Evolutionary conservation across 257 asterid genomes (phyloP).

Genomic region (Nicotiana knightiana): DNA sequence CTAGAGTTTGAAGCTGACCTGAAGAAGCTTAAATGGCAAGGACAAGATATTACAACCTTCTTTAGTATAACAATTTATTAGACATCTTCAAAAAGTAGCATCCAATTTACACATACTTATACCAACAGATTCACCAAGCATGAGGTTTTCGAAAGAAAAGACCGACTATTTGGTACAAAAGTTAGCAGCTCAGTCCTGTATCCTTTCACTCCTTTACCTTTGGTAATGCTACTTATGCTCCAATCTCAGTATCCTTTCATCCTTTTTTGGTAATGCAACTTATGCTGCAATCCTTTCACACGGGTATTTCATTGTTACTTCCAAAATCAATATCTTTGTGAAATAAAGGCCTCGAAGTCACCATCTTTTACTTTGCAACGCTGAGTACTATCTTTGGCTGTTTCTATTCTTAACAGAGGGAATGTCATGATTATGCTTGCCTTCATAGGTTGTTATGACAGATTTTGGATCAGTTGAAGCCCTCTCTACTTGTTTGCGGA

Average conservation of each 20-base stretch:
- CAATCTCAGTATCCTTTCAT: neutral
- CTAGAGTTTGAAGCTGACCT: neutral
- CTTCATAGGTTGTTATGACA: slow-evolving; percentile 70
- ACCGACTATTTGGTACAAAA: neutral
- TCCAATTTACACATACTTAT: no score
- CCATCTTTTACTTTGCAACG: slow-evolving; percentile 25
- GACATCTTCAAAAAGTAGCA: no score
- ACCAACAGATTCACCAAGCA: no score
- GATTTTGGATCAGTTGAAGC: slow-evolving; percentile 78
- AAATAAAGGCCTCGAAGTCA: slow-evolving; percentile 24
- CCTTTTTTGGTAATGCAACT: neutral
- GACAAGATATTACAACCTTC: neutral
- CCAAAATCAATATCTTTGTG: slow-evolving; percentile 26
- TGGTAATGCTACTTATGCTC: no score
- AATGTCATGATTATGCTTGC: slow-evolving; percentile 77
- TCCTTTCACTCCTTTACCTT: no score
- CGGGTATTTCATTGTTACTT: slow-evolving; percentile 30
- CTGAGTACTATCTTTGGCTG: neutral
- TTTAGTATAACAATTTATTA: neutral
- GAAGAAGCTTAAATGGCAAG: neutral
- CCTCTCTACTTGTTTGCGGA: slow-evolving; percentile 93
- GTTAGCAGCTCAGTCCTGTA: neutral
- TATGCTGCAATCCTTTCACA: slow-evolving; percentile 49
- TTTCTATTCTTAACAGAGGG: slow-evolving; percentile 33
- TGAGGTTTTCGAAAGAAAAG: no score